Conservation (phyloP, 1,284 basidiomycete genomes). For the Macrocystidia cucumis region DNA sequence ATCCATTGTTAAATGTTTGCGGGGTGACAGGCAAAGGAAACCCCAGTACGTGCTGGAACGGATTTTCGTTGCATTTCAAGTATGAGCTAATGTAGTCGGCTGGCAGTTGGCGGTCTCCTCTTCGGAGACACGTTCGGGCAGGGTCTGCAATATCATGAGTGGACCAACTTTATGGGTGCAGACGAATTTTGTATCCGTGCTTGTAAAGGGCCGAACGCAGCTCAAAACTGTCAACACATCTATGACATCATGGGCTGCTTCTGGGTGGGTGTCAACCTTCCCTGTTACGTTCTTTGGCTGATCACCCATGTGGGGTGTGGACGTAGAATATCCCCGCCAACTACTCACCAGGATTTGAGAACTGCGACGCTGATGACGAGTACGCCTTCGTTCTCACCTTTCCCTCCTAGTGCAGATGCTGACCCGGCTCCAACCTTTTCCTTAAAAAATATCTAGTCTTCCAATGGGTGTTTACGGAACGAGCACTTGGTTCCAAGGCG, state of each 20-base stretch:
- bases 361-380: constrained; percentile 41
- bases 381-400: constrained; percentile 14
- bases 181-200: constrained; percentile 59
- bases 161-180: constrained; percentile 47
- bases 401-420: constrained; percentile 1
- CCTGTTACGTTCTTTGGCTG: constrained; percentile 1
- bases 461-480: constrained; percentile 60
- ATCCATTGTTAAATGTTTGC: too few species aligned
- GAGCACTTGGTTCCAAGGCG: constrained; percentile 51
- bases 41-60: constrained; percentile 28
- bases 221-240: constrained; percentile 48
- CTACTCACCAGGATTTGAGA: constrained; percentile 44
- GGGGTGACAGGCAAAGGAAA: constrained; percentile 26
- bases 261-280: constrained; percentile 29
- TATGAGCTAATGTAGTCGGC: constrained; percentile 8
- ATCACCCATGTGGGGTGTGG: too few species aligned
- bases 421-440: constrained; percentile 11
- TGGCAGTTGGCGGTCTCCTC: constrained; percentile 46
- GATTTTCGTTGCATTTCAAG: background rate
- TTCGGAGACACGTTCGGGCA: constrained; percentile 48
- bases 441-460: constrained; percentile 26
- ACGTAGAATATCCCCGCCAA: constrained; percentile 47
- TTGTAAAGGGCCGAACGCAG: constrained; percentile 48
- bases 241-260: constrained; percentile 50
- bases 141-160: constrained; percentile 44